phyloP scores from a whole-genome alignment of 768 basidiomycete genomes.

The Tylopilus sp. region DNA sequence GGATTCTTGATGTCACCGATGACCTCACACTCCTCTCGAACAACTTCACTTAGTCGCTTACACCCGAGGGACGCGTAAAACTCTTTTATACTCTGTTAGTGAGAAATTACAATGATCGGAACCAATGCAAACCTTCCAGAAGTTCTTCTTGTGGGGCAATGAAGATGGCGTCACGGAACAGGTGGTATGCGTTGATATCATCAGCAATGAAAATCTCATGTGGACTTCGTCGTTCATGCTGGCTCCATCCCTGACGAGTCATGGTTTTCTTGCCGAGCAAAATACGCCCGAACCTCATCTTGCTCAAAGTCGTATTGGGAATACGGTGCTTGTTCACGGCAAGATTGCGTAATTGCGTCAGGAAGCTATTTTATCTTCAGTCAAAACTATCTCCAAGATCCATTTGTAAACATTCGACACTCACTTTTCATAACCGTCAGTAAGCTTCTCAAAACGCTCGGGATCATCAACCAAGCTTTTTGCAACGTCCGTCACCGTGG shows the following conservation, averaged over 20 bases:
- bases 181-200: background rate
- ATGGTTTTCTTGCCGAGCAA: background rate
- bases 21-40: background rate
- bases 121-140: background rate
- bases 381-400: background rate
- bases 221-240: background rate
- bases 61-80: background rate
- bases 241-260: background rate
- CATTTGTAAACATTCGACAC: background rate
- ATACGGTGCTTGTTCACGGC: background rate
- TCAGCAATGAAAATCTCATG: constrained; percentile 1
- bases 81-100: background rate
- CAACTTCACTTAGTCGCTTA: background rate
- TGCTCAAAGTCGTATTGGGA: background rate
- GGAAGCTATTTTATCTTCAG: background rate
- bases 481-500: background rate
- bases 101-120: background rate
- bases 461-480: background rate
- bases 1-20: background rate
- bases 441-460: background rate
- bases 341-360: background rate
- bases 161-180: background rate
- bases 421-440: background rate
- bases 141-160: background rate
- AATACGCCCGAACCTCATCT: background rate